Evolutionary conservation across 2,329 filamentous ascomycete genomes (phyloP).

Genomic region (Neobulgaria alba): DNA sequence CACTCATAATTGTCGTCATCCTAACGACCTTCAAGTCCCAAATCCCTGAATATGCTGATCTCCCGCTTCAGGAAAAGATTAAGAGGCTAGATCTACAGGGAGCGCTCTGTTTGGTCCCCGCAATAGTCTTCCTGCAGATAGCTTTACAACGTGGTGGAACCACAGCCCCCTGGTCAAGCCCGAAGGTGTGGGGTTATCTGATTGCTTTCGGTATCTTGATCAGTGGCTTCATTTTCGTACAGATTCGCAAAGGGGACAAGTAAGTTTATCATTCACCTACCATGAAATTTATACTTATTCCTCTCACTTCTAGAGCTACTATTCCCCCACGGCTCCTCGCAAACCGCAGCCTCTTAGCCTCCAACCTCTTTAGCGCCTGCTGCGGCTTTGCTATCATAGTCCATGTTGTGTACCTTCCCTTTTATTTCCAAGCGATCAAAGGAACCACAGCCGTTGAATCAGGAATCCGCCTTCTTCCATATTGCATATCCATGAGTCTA

Average conservation of each 20-base stretch:
- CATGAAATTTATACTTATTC: slow-evolving; percentile 25
- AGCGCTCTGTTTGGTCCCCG: slow-evolving; percentile 29
- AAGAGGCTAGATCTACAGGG: slow-evolving; percentile 31
- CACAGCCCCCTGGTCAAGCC: slow-evolving; percentile 30
- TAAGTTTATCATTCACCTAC: slow-evolving; percentile 32
- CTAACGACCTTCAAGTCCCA: slow-evolving; percentile 36
- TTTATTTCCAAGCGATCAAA: slow-evolving; percentile 30
- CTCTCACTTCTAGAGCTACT: slow-evolving; percentile 16
- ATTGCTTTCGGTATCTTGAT: slow-evolving; percentile 25
- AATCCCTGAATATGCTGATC: too few relatives aligned
- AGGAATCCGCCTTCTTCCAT: slow-evolving; percentile 36
- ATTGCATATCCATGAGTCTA: slow-evolving; percentile 35
- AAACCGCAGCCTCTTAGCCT: neutral
- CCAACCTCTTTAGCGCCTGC: neutral
- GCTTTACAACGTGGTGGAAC: slow-evolving; percentile 34
- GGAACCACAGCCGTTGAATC: slow-evolving; percentile 33
- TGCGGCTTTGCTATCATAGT: neutral
- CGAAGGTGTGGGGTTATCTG: slow-evolving; percentile 30
- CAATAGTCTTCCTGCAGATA: slow-evolving; percentile 31
- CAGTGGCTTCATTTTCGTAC: slow-evolving; percentile 26
- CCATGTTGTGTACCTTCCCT: slow-evolving; percentile 25
- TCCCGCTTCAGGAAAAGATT: slow-evolving; percentile 17
- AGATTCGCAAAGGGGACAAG: slow-evolving; percentile 28
- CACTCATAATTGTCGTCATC: slow-evolving; percentile 22
- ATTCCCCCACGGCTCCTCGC: slow-evolving; percentile 25